Conservation (phyloP, 371 early-diverging fungal genomes). For the Mucor racemosus region DNA sequence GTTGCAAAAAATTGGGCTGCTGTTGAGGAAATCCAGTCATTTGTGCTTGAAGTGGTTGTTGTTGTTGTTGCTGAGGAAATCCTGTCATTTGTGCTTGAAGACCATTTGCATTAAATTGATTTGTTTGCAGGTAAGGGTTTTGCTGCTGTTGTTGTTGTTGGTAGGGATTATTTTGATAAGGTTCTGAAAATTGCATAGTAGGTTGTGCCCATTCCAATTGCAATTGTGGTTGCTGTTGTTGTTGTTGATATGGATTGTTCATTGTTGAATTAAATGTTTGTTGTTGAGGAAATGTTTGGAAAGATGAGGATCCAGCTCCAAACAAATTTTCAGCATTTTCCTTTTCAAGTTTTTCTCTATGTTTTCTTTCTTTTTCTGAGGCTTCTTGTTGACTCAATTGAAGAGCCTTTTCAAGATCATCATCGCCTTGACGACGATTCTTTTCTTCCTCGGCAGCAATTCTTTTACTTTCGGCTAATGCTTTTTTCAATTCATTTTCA, state of each 20-base stretch:
- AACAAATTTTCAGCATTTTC: slow-evolving; percentile 41
- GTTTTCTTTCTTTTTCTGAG: slow-evolving; percentile 40
- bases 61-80: slow-evolving; percentile 12
- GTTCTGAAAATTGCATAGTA: slow-evolving; percentile 26
- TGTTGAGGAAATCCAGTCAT: slow-evolving; percentile 14
- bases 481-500: slow-evolving; percentile 46
- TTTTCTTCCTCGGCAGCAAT: slow-evolving; percentile 44
- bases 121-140: slow-evolving; percentile 32
- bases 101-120: slow-evolving; percentile 44
- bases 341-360: slow-evolving; percentile 35
- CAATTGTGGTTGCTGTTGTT: slow-evolving; percentile 13
- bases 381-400: slow-evolving; percentile 50
- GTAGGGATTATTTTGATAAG: slow-evolving; percentile 40
- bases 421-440: slow-evolving; percentile 42
- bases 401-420: slow-evolving; percentile 49
- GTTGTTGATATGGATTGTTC: slow-evolving; percentile 40
- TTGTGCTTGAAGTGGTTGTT: slow-evolving; percentile 33
- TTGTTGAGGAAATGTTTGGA: slow-evolving; percentile 26
- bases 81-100: slow-evolving; percentile 29
- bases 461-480: slow-evolving; percentile 42
- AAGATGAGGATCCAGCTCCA: background rate
- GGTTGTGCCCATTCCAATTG: slow-evolving; percentile 28
- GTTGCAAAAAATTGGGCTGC: slow-evolving; percentile 10
- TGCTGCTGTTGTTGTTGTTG: slow-evolving; percentile 24
- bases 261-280: slow-evolving; percentile 12